phyloP scores from a whole-genome alignment of 2,329 filamentous ascomycete species.

The Exophiala alcalophila region DNA sequence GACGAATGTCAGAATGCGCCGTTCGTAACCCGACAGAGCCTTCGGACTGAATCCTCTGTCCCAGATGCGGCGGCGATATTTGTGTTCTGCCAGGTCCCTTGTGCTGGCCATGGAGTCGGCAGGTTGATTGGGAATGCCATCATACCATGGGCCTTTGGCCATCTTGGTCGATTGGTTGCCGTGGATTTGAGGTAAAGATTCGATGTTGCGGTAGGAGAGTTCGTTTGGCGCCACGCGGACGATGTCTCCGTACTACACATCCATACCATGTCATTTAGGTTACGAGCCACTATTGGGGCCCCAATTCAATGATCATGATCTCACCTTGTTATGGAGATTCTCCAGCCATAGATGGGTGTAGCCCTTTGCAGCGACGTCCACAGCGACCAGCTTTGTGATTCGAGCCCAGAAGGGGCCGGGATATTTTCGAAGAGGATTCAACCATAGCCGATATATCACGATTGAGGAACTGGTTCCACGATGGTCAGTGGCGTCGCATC shows the following conservation, averaged over 20 bases:
- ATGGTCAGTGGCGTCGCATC: too few relatives aligned
- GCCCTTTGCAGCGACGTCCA: not conserved
- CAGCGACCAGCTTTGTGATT: not conserved
- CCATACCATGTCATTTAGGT: too few relatives aligned
- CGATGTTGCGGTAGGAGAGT: conserved; percentile 63
- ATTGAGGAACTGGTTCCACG: not conserved
- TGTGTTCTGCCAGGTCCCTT: conserved; percentile 1
- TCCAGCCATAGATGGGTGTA: not conserved
- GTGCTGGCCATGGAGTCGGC: not conserved
- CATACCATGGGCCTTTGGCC: not conserved
- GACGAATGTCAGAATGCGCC: not conserved
- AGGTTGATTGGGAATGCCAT: not conserved
- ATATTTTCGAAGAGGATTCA: conserved; percentile 28
- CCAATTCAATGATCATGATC: too few relatives aligned
- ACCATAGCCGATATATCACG: conserved; percentile 18
- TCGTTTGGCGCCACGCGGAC: conserved; percentile 64
- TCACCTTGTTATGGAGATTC: not conserved
- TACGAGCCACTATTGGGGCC: too few relatives aligned
- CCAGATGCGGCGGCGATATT: not conserved
- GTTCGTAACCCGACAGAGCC: conserved; percentile 3
- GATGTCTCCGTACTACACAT: conserved; percentile 60
- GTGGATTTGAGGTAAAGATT: conserved; percentile 59
- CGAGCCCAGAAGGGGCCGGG: conserved; percentile 29
- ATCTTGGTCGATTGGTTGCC: conserved; percentile 23
- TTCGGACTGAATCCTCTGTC: not conserved